phyloP scores from a whole-genome alignment of 805 yeast species.

The Allodekkera sacchari region DNA sequence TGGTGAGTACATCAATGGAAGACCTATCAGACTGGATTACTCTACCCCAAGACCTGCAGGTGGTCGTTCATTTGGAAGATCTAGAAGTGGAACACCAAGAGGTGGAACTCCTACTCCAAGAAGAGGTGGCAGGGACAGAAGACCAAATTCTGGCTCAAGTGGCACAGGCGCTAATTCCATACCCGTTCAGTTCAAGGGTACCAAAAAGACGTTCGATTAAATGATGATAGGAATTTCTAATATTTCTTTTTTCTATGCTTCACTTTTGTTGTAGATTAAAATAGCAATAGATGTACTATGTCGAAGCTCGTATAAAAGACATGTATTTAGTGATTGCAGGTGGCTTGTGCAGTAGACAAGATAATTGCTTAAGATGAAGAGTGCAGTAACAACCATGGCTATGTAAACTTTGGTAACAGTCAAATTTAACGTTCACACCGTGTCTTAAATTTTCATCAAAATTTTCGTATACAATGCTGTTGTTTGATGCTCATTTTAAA shows the following conservation, averaged over 20 bases:
- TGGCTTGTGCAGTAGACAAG: too few relatives aligned
- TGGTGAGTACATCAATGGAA: slow-evolving; percentile 83
- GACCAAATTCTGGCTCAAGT: slow-evolving; percentile 26
- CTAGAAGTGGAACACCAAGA: slow-evolving; percentile 1
- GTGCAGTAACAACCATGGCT: too few relatives aligned
- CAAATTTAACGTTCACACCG: too few relatives aligned
- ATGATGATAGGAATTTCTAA: slow-evolving; percentile 2
- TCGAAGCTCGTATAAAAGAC: too few relatives aligned
- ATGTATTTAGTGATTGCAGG: too few relatives aligned
- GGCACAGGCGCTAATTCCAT: slow-evolving; percentile 60
- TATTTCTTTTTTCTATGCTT: not conserved
- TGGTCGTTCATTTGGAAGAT: slow-evolving; percentile 6
- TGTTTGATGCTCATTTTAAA: too few relatives aligned
- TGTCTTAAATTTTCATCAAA: too few relatives aligned
- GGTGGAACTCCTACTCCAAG: slow-evolving; percentile 25
- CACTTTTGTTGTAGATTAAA: not conserved
- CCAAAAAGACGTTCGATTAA: slow-evolving; percentile 75
- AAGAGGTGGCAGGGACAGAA: slow-evolving; percentile 40
- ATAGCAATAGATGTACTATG: too few relatives aligned
- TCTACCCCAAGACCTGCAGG: slow-evolving; percentile 61
- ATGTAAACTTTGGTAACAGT: too few relatives aligned
- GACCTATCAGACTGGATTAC: slow-evolving; percentile 92
- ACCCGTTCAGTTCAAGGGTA: slow-evolving; percentile 73
- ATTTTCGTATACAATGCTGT: too few relatives aligned
- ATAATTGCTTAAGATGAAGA: too few relatives aligned